phyloP scores from a whole-genome alignment of 2,329 filamentous ascomycete species.

The Ascochyta lentis region DNA sequence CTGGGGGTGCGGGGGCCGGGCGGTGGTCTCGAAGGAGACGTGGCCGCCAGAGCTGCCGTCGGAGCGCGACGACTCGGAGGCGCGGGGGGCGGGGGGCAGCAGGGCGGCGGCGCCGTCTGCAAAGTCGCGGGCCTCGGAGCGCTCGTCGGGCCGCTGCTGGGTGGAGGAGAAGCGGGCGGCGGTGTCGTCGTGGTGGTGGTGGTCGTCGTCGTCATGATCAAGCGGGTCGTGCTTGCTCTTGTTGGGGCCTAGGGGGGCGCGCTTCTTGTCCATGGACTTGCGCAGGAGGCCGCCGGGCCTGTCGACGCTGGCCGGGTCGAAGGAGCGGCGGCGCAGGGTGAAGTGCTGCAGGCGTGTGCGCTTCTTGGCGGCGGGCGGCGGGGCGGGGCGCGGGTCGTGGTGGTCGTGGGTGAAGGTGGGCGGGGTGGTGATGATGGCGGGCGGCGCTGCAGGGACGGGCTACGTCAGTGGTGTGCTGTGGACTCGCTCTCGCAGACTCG shows the following conservation, averaged over 20 bases:
- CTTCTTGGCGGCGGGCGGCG: conserved; percentile 30
- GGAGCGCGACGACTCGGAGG: conserved; percentile 88
- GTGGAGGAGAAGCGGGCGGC: conserved; percentile 67
- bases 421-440: conserved; percentile 87
- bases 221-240: conserved; percentile 37
- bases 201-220: background rate
- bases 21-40: conserved; percentile 44
- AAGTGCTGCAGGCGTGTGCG: conserved; percentile 47
- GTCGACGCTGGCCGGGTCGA: conserved; percentile 43
- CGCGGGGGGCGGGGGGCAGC: conserved; percentile 67
- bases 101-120: conserved; percentile 68
- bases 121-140: conserved; percentile 59
- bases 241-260: conserved; percentile 33
- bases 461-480: conserved; percentile 32
- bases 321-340: conserved; percentile 44
- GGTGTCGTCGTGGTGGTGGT: background rate
- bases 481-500: background rate
- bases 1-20: conserved; percentile 60
- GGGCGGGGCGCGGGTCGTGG: conserved; percentile 22
- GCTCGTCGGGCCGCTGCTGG: conserved; percentile 50
- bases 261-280: conserved; percentile 48
- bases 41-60: conserved; percentile 74
- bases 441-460: conserved; percentile 54
- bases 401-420: conserved; percentile 65
- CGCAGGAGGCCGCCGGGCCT: conserved; percentile 36